phyloP scores from a whole-genome alignment of 2,329 filamentous ascomycete species.

The Fusarium irregulare region DNA sequence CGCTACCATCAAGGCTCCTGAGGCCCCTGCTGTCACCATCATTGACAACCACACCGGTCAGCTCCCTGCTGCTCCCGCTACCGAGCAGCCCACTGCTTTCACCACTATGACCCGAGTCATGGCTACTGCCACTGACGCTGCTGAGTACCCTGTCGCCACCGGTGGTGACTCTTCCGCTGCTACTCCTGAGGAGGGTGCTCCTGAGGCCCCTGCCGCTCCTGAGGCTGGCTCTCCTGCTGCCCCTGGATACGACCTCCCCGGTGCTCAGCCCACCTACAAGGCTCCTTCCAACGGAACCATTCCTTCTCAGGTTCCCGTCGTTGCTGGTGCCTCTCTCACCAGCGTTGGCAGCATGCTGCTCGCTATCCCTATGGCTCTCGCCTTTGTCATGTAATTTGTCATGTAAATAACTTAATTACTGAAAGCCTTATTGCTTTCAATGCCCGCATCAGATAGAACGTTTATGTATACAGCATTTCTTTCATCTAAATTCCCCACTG shows the following conservation, averaged over 20 bases:
- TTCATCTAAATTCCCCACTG: not conserved
- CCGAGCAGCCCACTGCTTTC: conserved; percentile 18
- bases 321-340: conserved; percentile 26
- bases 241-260: conserved; percentile 10
- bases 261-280: conserved; percentile 26
- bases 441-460: conserved; percentile 15
- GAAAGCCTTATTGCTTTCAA: conserved; percentile 27
- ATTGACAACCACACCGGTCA: conserved; percentile 23
- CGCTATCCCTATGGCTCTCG: conserved; percentile 23
- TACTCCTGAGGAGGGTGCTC: not conserved
- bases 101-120: conserved; percentile 29
- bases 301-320: conserved; percentile 18
- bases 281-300: conserved; percentile 25
- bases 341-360: conserved; percentile 24
- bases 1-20: conserved; percentile 18
- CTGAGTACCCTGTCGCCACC: conserved; percentile 6
- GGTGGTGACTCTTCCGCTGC: not conserved
- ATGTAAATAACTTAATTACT: conserved; percentile 32
- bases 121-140: conserved; percentile 26
- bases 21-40: conserved; percentile 34
- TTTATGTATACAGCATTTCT: not conserved
- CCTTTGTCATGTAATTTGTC: conserved; percentile 31
- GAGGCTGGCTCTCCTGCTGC: not conserved
- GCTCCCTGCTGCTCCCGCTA: conserved; percentile 2
- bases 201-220: not conserved